Base-by-base conservation (phyloP, 1,139 yeast genomes). In the Taiozyma sp. region DNA sequence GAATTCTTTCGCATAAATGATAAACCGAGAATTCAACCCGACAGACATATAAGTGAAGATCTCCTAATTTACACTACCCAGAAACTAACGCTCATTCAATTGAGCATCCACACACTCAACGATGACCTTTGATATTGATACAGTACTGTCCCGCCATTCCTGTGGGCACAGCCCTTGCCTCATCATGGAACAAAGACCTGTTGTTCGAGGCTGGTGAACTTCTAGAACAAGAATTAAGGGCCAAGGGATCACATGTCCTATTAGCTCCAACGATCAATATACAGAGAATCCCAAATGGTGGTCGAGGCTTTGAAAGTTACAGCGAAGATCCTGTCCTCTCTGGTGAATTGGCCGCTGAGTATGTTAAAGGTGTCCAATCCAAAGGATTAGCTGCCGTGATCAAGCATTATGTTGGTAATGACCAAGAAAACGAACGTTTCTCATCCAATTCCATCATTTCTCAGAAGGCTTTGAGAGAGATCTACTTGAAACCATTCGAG, bases 381-480 rank as follows among this genome's bases (percentile, higher is more conserved):
- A 68, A 70, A 44, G 75, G 77, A 35, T 69, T 81, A 46, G 76
- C 73, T 48, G 83, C 85, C 6, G 72, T 81, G 46, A 68, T 79
- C 53, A 80, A 80, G 66, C 85, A 80, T 61, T 80, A 64, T 64
- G 83, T 79, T 21, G 74, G 81, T 59, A 81, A 81, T 56, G 85
- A 81, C 57, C 74, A 74, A 59, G 86, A 81, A 59, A 74, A 77
- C 53, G 77, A 77, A 45, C 68, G 86, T 48, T 69, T 69, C 49
- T 69, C 73, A 1, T 72, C 75, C 40, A 73, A 79, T 59, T 70
- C 77, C 6, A 65, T 71, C 30, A 70, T 80, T 46, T 71, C 81
- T 8, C 79, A 77, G 56, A 67, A 85, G 51, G 85, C 85, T 0
- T 66, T 80, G 52, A 70, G 85, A 58, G 87, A 81, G 58, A 66